Evolutionary conservation across 805 yeast species (phyloP), one percentile per base, ranked within the genome.

Genomic region (Candida koratica): DNA sequence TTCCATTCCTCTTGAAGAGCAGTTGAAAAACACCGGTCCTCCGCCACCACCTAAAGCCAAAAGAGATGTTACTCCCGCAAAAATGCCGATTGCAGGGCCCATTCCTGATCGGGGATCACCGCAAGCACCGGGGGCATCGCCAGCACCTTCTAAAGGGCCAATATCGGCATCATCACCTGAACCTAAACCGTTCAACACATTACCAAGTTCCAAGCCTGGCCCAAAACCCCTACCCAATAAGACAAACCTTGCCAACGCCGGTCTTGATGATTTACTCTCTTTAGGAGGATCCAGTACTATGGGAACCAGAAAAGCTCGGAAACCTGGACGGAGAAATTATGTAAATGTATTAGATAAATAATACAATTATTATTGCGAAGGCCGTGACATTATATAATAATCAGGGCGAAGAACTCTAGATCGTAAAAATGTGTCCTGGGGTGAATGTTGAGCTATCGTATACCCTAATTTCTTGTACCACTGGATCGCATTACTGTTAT

Each of bases 1-100:
- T 37, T 75, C 77, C 43, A 77, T 75, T 4, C 74, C 80, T 17
- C 67, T 73, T 33, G 93, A 77, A 52, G 89, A 82, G 32, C 79
- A 79, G 48, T 60, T 69, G 34, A 67, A 64, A 32, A 60, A 67
- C 5, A 58, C 75, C 1, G 71, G 76, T 3, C 78, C 81, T 2
- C 81, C 90, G 3, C 90, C 96, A 4, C 93, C 94, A 4, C 71
- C 71, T 7, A 50, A 55, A 32, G 55, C 50, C 50, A 64, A 54
- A 44, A 57, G 58, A 36, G 46, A 47, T 13, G 40, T 49, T 15
- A 25, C 38, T n/a, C 44, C 53, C 4, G 43, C 56, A 4, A 45
- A 38, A 5, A 32, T 46, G 15, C 54, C 60, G 8, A 24, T 34
- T 15, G 26, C 37, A n/a, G 44, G 46, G 4, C 41, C 47, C 8